Evolutionary conservation across 2,329 filamentous ascomycete genomes (phyloP), one percentile per base, ranked within the genome.

Genomic region (Diaporthe sp.): DNA sequence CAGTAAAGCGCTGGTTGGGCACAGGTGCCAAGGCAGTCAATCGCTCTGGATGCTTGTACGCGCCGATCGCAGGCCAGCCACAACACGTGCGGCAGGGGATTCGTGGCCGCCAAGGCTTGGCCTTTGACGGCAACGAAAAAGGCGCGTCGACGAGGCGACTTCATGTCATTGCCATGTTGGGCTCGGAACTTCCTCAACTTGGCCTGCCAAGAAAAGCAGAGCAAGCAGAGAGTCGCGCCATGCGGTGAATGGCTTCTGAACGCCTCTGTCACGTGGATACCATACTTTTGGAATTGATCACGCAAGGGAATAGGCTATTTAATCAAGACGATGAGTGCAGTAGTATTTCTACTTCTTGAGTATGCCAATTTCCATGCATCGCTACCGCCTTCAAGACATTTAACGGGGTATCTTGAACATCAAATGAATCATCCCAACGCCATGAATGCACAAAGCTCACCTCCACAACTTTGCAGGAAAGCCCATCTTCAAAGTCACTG

Each of bases 51-150:
- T 50, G 60, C 60, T 66, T 35, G 60, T 50, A 42, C 15, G 6
- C 45, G 61, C 61, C 7, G 22, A 67, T 50, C 30, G 45, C 61
- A 30, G 19, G 42, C 60, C 47, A 50, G 25, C 42, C 61, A 35
- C 19, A 38, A 25, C 61, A 67, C 42, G 61, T 67, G 61, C 19
- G 30, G 10, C 25, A 15, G 42, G 42, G 13, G 58, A 28, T 17
- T 67, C 61, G 42, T 50, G 22, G 61, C 42, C 22, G 61, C 61
- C 61, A 50, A 67, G 61, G 61, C 42, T 67, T 67, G 28, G 61
- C 19, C 28, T 50, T 50, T 22, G 22, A 28, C 61, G 22, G 42
- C 61, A 38, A 47, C 5, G 10, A 35, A 35, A 50, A n/a, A 67
- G 42, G 61, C 42, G 42, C 42, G 19, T 67, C 42, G 22, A 13